phyloP scores from a whole-genome alignment of 192 early-diverging fungal genomes.

The Backusella australiensis region DNA sequence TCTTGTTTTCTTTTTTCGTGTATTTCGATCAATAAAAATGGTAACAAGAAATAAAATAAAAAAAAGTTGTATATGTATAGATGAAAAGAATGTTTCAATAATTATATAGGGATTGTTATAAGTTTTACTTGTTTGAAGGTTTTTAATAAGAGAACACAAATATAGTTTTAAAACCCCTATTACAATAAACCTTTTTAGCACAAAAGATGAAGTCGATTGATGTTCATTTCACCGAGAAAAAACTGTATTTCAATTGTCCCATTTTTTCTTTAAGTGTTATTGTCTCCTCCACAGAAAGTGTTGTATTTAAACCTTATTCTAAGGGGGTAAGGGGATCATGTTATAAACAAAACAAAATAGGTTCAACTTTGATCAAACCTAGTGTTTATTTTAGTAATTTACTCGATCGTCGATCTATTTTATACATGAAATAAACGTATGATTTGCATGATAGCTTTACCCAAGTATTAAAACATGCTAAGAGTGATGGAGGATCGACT shows the following conservation, averaged over 20 bases:
- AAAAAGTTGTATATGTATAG: background rate
- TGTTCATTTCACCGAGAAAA: background rate
- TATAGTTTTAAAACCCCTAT: slow-evolving; percentile 6
- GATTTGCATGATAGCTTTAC: background rate
- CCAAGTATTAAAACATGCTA: background rate
- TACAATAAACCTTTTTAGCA: background rate
- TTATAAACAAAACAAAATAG: background rate
- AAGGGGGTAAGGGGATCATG: background rate
- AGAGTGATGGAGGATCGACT: background rate
- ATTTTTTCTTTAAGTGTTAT: background rate
- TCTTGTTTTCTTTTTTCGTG: background rate
- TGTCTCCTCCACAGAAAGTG: background rate
- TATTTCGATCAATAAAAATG: background rate
- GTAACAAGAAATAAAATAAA: background rate
- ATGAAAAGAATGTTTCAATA: background rate
- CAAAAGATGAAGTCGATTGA: background rate
- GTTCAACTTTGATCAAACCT: background rate
- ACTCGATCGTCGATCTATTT: background rate
- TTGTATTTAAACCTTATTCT: background rate
- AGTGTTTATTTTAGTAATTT: background rate
- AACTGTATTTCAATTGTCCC: background rate
- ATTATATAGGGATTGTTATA: background rate
- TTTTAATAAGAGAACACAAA: background rate
- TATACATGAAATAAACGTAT: background rate
- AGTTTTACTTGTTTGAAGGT: background rate